Percentiles rank a stretch among this genome's conserved stretches.
These are phyloP conservation scores for Oryza meridionalis DNA, from an alignment of 176 grass and related monocot species.

Conservation along the genomic window DNA sequence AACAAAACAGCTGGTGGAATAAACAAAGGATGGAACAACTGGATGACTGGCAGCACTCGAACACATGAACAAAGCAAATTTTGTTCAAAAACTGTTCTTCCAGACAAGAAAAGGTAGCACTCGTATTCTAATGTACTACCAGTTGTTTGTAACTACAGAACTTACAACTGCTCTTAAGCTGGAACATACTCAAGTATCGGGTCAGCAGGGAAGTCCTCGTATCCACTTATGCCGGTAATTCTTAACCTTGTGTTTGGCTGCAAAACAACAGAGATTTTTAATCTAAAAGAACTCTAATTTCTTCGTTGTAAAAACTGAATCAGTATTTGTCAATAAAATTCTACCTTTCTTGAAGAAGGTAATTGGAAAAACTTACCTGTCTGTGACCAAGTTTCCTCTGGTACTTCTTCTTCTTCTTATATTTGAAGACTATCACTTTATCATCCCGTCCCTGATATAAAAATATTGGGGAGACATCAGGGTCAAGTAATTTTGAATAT, in stretches of 20 bases:
- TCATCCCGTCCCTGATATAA: constrained; percentile 64
- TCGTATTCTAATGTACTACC: constrained; percentile 41
- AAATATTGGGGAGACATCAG: constrained; percentile 38
- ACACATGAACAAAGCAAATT: constrained; percentile 22
- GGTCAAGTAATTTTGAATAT: constrained; percentile 17
- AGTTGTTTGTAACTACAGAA: constrained; percentile 50
- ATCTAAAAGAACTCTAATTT: not conserved
- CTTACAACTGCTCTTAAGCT: constrained; percentile 49
- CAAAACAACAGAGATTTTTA: constrained; percentile 35
- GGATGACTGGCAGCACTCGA: constrained; percentile 33
- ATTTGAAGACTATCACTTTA: constrained; percentile 93
- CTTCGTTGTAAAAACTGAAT: not conserved
- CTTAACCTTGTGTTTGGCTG: constrained; percentile 84
- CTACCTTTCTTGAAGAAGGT: not conserved
- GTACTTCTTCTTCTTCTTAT: constrained; percentile 98
- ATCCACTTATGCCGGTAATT: constrained; percentile 91
- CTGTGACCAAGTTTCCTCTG: constrained; percentile 81
- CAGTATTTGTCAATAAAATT: constrained; percentile 5
- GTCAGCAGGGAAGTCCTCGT: constrained; percentile 80
- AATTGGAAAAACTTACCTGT: constrained; percentile 57
- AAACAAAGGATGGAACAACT: constrained; percentile 35
- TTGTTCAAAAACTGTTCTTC: constrained; percentile 17
- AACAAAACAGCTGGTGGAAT: not conserved
- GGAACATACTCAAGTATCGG: constrained; percentile 55
- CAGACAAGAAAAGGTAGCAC: constrained; percentile 7